Conservation (phyloP, 2,329 filamentous ascomycete genomes). For the Trichoderma breve region DNA sequence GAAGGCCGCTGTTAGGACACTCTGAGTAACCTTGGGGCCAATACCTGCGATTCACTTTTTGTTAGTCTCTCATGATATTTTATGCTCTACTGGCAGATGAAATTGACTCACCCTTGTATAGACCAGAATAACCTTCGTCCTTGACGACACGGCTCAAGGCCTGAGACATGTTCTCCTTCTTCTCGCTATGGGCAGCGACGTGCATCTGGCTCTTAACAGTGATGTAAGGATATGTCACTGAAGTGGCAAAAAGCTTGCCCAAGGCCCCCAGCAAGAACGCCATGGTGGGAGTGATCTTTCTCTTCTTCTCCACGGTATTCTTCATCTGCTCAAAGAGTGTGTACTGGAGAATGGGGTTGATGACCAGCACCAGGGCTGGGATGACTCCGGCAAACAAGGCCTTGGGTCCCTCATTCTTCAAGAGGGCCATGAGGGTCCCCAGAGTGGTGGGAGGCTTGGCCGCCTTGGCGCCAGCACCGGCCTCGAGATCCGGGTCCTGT, state of each 20-base stretch:
- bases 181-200: constrained; percentile 73
- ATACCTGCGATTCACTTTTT: constrained; percentile 60
- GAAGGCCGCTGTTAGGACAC: constrained; percentile 92
- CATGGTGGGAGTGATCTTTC: constrained; percentile 75
- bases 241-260: constrained; percentile 91
- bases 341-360: constrained; percentile 98
- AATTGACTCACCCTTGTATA: constrained; percentile 74
- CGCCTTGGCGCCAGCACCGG: constrained; percentile 36
- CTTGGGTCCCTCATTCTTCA: constrained; percentile 78
- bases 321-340: constrained; percentile 98
- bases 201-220: constrained; percentile 98
- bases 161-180: constrained; percentile 75
- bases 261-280: constrained; percentile 90
- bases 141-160: constrained; percentile 75
- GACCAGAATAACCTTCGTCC: constrained; percentile 86
- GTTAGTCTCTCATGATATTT: constrained; percentile 7
- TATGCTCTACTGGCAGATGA: background rate
- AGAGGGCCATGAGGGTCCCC: constrained; percentile 73
- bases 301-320: constrained; percentile 74
- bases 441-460: constrained; percentile 68
- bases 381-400: constrained; percentile 91
- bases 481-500: constrained; percentile 48
- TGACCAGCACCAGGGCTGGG: constrained; percentile 87
- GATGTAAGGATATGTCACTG: constrained; percentile 96
- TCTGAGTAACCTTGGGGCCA: constrained; percentile 93